Evolutionary conservation across 2,329 filamentous ascomycete genomes (phyloP).

Genomic region (Cytospora mali): DNA sequence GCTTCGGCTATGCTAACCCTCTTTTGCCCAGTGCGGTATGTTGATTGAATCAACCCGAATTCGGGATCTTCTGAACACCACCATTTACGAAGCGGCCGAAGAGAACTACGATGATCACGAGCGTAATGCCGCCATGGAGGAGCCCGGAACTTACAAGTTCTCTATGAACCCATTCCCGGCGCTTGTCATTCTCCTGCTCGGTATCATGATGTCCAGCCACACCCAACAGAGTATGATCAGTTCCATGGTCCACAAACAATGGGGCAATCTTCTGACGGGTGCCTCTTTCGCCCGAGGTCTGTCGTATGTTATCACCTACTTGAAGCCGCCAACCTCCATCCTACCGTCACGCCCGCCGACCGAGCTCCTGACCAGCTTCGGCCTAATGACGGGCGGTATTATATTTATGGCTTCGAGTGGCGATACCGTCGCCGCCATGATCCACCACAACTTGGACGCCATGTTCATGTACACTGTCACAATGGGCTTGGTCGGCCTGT

Average conservation of each 20-base stretch:
- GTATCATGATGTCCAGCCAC: constrained; percentile 94
- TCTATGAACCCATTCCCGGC: constrained; percentile 89
- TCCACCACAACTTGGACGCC: constrained; percentile 75
- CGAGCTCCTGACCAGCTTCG: constrained; percentile 85
- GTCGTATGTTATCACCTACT: constrained; percentile 79
- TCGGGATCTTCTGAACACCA: constrained; percentile 66
- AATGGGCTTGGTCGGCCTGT: constrained; percentile 77
- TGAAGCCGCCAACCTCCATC: constrained; percentile 78
- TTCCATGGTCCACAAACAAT: constrained; percentile 91
- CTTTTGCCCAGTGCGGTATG: constrained; percentile 67
- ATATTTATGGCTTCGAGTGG: constrained; percentile 87
- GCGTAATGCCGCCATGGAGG: constrained; percentile 49
- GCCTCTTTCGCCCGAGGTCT: constrained; percentile 76
- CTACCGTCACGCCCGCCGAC: constrained; percentile 85
- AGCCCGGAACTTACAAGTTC: constrained; percentile 69
- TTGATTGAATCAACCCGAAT: constrained; percentile 76
- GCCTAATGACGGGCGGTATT: constrained; percentile 81
- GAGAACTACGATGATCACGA: constrained; percentile 46
- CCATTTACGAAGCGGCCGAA: constrained; percentile 43
- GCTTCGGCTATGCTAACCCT: constrained; percentile 27
- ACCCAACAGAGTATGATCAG: constrained; percentile 82
- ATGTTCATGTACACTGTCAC: constrained; percentile 94
- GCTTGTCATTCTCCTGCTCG: constrained; percentile 82
- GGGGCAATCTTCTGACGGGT: constrained; percentile 82
- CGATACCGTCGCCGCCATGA: constrained; percentile 77